Conservation (phyloP, 768 basidiomycete species). For the Galerina marginata region DNA sequence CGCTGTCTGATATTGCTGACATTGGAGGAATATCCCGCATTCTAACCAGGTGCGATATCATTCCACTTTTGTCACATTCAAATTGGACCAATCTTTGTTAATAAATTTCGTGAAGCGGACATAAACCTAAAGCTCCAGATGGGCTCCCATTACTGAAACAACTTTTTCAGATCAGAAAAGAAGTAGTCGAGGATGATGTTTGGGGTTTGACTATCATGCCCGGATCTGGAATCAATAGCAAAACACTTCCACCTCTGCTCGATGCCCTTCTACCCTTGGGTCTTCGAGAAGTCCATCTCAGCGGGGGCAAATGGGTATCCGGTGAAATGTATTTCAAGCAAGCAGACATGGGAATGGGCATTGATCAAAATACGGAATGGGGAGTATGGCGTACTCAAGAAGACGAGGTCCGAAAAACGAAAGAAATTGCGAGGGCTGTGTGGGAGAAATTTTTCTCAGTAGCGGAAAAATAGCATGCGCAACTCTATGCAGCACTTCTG, state of each 20-base stretch:
- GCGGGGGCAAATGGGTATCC: slow-evolving; percentile 69
- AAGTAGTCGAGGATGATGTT: slow-evolving; percentile 40
- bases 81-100: not conserved
- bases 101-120: slow-evolving; percentile 50
- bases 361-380: slow-evolving; percentile 62
- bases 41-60: slow-evolving; percentile 67
- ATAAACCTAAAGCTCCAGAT: slow-evolving; percentile 45
- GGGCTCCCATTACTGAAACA: slow-evolving; percentile 47
- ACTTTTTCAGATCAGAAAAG: slow-evolving; percentile 42
- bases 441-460: slow-evolving; percentile 29
- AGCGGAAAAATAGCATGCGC: not conserved
- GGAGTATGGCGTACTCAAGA: slow-evolving; percentile 68
- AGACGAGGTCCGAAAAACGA: slow-evolving; percentile 55
- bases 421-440: slow-evolving; percentile 48
- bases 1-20: slow-evolving; percentile 51
- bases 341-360: slow-evolving; percentile 73
- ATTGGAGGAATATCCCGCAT: slow-evolving; percentile 76
- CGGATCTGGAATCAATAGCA: slow-evolving; percentile 74
- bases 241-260: slow-evolving; percentile 57
- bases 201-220: slow-evolving; percentile 63
- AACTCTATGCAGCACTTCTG: not conserved
- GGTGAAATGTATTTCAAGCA: slow-evolving; percentile 56
- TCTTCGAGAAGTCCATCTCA: slow-evolving; percentile 74
- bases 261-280: slow-evolving; percentile 57
- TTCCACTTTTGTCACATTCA: not conserved